Evolutionary conservation across 768 basidiomycete genomes (phyloP).

Genomic region (Omphalotus guepiniiformis): DNA sequence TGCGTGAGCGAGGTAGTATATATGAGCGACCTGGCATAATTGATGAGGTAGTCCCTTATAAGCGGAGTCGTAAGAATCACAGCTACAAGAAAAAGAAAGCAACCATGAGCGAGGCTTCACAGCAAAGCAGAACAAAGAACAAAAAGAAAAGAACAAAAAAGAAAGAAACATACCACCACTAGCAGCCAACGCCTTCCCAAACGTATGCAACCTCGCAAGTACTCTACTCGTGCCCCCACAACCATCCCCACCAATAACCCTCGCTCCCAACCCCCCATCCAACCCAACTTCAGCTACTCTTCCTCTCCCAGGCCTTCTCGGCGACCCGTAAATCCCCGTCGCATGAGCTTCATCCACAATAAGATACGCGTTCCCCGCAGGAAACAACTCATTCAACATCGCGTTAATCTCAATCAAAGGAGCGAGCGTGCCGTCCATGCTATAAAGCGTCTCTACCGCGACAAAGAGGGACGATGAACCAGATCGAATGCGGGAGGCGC

Average conservation of each 20-base stretch:
- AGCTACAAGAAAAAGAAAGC: too few relatives aligned
- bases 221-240: conserved; percentile 45
- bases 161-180: conserved; percentile 66
- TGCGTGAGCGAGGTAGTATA: conserved; percentile 86
- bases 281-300: conserved; percentile 67
- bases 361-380: conserved; percentile 61
- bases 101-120: too few relatives aligned
- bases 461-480: conserved; percentile 53
- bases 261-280: conserved; percentile 27
- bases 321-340: conserved; percentile 81
- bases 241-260: not conserved
- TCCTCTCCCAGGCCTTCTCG: conserved; percentile 72
- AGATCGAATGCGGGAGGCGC: not conserved
- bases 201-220: conserved; percentile 80
- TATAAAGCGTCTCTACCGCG: conserved; percentile 86
- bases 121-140: too few relatives aligned
- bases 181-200: conserved; percentile 86
- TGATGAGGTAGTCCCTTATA: conserved; percentile 80
- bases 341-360: conserved; percentile 94
- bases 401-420: conserved; percentile 68
- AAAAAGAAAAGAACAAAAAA: too few relatives aligned
- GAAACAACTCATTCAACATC: conserved; percentile 56
- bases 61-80: conserved; percentile 69
- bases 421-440: conserved; percentile 93
- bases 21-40: conserved; percentile 88